These are phyloP conservation scores for Boletus subparvulus DNA, from an alignment of 768 basidiomycete species.

Conservation along the genomic window DNA sequence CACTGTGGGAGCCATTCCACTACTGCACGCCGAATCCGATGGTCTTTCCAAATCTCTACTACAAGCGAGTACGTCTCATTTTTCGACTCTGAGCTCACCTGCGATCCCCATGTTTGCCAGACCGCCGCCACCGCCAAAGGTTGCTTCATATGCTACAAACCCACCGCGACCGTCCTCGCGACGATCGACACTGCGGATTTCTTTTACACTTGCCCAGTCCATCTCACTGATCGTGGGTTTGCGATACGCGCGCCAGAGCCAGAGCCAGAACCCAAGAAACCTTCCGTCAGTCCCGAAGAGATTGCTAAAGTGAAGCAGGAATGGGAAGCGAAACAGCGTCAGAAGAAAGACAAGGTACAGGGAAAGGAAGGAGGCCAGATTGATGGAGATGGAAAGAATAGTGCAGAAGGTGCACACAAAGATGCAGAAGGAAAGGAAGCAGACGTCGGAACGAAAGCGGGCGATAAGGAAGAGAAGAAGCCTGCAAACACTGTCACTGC, in stretches of 20 bases:
- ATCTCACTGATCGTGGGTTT: slow-evolving; percentile 80
- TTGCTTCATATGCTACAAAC: slow-evolving; percentile 78
- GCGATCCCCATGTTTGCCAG: slow-evolving; percentile 38
- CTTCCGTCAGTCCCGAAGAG: slow-evolving; percentile 57
- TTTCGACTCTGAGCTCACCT: neutral
- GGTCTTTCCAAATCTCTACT: slow-evolving; percentile 84
- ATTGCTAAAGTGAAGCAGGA: slow-evolving; percentile 75
- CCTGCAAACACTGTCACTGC: slow-evolving; percentile 15
- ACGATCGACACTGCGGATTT: slow-evolving; percentile 84
- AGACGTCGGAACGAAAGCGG: slow-evolving; percentile 34
- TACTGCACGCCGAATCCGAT: slow-evolving; percentile 32
- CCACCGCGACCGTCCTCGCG: slow-evolving; percentile 81
- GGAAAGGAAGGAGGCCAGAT: slow-evolving; percentile 37
- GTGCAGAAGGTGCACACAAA: slow-evolving; percentile 8
- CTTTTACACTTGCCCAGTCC: slow-evolving; percentile 78
- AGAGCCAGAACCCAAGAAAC: slow-evolving; percentile 37
- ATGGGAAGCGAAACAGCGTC: slow-evolving; percentile 73
- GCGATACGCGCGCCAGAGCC: slow-evolving; percentile 50
- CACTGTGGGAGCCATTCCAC: too few species aligned
- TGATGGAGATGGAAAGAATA: slow-evolving; percentile 34
- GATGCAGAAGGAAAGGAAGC: slow-evolving; percentile 36
- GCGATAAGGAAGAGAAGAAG: slow-evolving; percentile 18
- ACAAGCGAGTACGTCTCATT: slow-evolving; percentile 69
- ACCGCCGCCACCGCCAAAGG: slow-evolving; percentile 73
- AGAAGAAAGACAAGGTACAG: slow-evolving; percentile 55